These are phyloP conservation scores for Trichoderma gamsii DNA, from an alignment of 495 filamentous ascomycete genomes.

Conservation along the genomic window DNA sequence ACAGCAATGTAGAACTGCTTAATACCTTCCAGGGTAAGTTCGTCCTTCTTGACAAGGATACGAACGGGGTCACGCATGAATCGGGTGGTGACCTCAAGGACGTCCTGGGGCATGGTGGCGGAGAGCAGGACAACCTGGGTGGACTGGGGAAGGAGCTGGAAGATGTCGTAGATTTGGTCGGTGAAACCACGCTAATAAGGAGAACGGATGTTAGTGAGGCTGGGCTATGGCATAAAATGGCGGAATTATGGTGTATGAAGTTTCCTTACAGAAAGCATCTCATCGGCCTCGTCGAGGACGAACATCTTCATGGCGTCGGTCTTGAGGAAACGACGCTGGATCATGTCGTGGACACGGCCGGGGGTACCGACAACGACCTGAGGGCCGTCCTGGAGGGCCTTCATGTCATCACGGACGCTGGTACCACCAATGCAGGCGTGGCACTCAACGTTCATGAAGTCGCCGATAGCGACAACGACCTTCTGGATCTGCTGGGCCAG, in stretches of 20 bases:
- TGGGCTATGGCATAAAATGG: not conserved
- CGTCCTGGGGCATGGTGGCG: constrained; percentile 94
- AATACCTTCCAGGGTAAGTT: constrained; percentile 94
- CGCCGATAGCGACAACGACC: constrained; percentile 92
- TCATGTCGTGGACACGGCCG: constrained; percentile 97
- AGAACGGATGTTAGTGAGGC: not conserved
- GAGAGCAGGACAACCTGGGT: constrained; percentile 98
- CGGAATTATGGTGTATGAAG: not conserved
- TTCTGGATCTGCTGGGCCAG: constrained; percentile 97
- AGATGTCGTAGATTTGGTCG: constrained; percentile 99
- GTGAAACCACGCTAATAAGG: constrained; percentile 77
- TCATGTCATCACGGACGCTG: constrained; percentile 94
- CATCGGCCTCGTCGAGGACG: constrained; percentile 95
- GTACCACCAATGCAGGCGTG: constrained; percentile 98
- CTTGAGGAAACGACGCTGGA: constrained; percentile 87
- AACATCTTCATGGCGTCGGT: constrained; percentile 98
- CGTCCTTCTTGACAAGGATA: constrained; percentile 99
- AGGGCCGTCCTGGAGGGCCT: constrained; percentile 92
- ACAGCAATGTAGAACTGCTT: constrained; percentile 99
- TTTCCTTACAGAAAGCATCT: constrained; percentile 68
- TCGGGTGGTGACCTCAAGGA: constrained; percentile 98
- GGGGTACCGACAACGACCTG: constrained; percentile 96
- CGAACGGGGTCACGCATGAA: constrained; percentile 99
- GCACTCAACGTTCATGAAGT: constrained; percentile 99
- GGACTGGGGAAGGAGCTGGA: constrained; percentile 88